These are phyloP conservation scores for Microcos paniculata DNA, from an alignment of 345 rosid genomes.

Conservation along the genomic window DNA sequence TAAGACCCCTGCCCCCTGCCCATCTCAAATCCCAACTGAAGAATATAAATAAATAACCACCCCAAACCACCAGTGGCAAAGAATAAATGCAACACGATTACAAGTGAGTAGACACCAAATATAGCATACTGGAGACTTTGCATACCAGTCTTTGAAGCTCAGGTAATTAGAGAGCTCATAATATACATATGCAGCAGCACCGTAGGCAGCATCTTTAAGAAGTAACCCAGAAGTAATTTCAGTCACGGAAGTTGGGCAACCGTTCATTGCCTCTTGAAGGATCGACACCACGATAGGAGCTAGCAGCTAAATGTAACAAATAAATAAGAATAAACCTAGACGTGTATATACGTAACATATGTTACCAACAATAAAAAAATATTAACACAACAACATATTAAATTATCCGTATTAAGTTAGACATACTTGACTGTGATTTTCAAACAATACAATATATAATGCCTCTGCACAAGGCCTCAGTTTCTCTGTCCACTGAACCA, in stretches of 20 bases:
- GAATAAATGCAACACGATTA: background rate
- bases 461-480: slow-evolving; percentile 98
- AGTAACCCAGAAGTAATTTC: slow-evolving; percentile 86
- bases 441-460: slow-evolving; percentile 92
- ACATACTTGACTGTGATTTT: slow-evolving; percentile 93
- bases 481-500: slow-evolving; percentile 98
- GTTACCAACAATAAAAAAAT: background rate
- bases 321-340: slow-evolving; percentile 22
- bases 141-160: slow-evolving; percentile 89
- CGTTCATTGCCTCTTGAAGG: slow-evolving; percentile 94
- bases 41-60: background rate
- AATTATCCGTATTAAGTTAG: slow-evolving; percentile 21
- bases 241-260: slow-evolving; percentile 75
- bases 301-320: slow-evolving; percentile 56
- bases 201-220: slow-evolving; percentile 96
- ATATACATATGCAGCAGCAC: slow-evolving; percentile 96
- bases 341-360: slow-evolving; percentile 11
- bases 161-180: slow-evolving; percentile 97
- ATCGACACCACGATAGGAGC: slow-evolving; percentile 91
- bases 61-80: background rate
- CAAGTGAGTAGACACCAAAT: slow-evolving; percentile 10
- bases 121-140: slow-evolving; percentile 17
- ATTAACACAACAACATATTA: slow-evolving; percentile 5
- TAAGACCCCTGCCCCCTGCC: background rate
- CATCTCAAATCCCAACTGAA: background rate